A percentile compares a stretch with the other conserved stretches of the same genome.
These are phyloP conservation scores for Epicoccum nigrum DNA, from an alignment of 2,329 filamentous ascomycete species.

Conservation along the genomic window DNA sequence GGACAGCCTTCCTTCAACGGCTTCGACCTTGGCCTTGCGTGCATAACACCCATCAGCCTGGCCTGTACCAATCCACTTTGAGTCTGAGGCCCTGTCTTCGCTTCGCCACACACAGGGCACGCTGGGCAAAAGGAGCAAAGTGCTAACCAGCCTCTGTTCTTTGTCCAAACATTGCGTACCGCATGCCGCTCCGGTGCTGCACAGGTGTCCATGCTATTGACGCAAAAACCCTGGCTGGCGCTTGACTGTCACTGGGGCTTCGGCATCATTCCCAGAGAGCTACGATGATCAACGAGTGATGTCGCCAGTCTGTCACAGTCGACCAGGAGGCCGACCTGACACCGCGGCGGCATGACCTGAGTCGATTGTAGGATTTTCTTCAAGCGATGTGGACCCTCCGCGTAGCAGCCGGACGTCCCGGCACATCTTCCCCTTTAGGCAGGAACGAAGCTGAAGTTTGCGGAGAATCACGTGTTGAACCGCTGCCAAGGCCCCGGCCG, in stretches of 20 bases:
- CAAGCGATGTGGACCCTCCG: constrained; percentile 8
- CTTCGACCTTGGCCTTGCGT: constrained; percentile 36
- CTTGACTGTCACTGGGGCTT: neutral
- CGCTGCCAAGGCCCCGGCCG: constrained; percentile 4
- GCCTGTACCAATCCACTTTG: constrained; percentile 33
- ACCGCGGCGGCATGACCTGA: constrained; percentile 2
- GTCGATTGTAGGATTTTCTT: constrained; percentile 2
- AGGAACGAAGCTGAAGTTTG: constrained; percentile 1
- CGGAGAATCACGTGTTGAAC: constrained; percentile 8
- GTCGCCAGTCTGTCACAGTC: constrained; percentile 1
- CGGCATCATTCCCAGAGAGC: constrained; percentile 1
- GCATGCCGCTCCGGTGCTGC: constrained; percentile 5
- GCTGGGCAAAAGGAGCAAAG: constrained; percentile 6
- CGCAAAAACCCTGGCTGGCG: neutral
- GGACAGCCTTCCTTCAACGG: constrained; percentile 11
- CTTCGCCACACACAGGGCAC: constrained; percentile 33
- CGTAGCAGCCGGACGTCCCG: neutral
- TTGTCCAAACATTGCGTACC: constrained; percentile 5
- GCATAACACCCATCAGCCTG: constrained; percentile 37
- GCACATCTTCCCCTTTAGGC: constrained; percentile 8
- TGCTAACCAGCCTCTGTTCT: neutral
- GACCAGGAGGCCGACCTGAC: neutral
- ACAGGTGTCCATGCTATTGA: constrained; percentile 8
- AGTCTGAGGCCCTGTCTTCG: constrained; percentile 27
- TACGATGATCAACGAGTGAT: constrained; percentile 1